A percentile compares a stretch with the other conserved stretches of the same genome.
Evolutionary conservation across 2,329 filamentous ascomycete species (phyloP).

Genomic region (Tolypocladium inflatum): DNA sequence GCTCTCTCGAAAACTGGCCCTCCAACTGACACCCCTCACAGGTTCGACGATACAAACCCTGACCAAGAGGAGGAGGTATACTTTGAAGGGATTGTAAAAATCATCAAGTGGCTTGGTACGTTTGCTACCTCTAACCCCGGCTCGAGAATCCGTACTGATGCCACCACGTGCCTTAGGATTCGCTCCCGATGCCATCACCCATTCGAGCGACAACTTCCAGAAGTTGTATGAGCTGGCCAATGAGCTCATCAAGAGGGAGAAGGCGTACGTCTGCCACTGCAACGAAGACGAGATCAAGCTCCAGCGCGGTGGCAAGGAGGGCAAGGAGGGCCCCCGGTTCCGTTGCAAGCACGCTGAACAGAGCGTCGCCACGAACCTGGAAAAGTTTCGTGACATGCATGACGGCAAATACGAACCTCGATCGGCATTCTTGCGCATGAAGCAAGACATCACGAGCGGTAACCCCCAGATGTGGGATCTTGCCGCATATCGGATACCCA

Average conservation of each 20-base stretch:
- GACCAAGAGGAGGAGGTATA: conserved; percentile 86
- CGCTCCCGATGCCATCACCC: conserved; percentile 47
- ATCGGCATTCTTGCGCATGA: conserved; percentile 85
- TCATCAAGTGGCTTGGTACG: conserved; percentile 57
- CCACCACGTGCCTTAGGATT: conserved; percentile 35
- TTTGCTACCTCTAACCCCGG: background rate
- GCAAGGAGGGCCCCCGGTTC: conserved; percentile 56
- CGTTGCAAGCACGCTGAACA: conserved; percentile 74
- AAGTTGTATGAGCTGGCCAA: conserved; percentile 77
- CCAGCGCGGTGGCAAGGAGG: conserved; percentile 71
- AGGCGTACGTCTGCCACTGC: conserved; percentile 78
- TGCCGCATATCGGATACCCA: conserved; percentile 74
- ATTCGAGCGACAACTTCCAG: conserved; percentile 82
- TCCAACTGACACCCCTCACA: conserved; percentile 5
- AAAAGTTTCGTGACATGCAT: conserved; percentile 81
- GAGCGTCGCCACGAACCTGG: conserved; percentile 63
- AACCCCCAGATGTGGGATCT: conserved; percentile 98
- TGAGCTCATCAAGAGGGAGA: conserved; percentile 60
- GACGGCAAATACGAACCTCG: conserved; percentile 83
- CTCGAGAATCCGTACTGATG: background rate
- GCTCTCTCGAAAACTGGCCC: too few species aligned
- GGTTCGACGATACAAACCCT: conserved; percentile 94
- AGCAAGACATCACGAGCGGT: conserved; percentile 71
- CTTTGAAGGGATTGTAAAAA: conserved; percentile 81
- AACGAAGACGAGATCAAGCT: conserved; percentile 71